Percentiles rank a stretch among this genome's conserved stretches.
Conservation (phyloP, 169 alveolate genomes). For the Cryptosporidium tyzzeri region DNA sequence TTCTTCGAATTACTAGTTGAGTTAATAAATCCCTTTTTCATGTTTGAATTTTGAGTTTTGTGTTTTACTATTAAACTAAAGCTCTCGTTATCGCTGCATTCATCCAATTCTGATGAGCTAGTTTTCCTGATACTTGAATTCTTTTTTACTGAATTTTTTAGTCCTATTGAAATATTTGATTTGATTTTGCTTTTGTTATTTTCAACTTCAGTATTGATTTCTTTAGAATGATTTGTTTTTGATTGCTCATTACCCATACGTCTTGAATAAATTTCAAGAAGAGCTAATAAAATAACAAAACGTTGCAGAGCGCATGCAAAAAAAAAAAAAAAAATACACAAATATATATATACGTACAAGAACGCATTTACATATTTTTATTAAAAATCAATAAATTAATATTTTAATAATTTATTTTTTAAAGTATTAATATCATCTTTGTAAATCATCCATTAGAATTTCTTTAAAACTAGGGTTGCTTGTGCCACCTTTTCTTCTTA, state of each 20-base stretch:
- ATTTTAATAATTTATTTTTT: not conserved
- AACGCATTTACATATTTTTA: not conserved
- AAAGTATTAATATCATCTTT: not conserved
- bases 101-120: slow-evolving; percentile 26
- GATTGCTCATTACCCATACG: slow-evolving; percentile 42
- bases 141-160: not conserved
- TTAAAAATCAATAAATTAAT: not conserved
- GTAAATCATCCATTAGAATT: slow-evolving; percentile 40
- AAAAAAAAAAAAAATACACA: too few species aligned
- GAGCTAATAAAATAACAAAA: not conserved
- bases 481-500: not conserved
- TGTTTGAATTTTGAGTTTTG: slow-evolving; percentile 32
- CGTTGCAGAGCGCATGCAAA: not conserved
- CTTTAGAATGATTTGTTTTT: not conserved
- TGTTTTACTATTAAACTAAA: slow-evolving; percentile 60
- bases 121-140: not conserved
- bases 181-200: slow-evolving; percentile 16
- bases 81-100: slow-evolving; percentile 37
- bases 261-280: not conserved
- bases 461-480: not conserved
- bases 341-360: not conserved
- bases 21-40: slow-evolving; percentile 13
- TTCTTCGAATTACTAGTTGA: not conserved
- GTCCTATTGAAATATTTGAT: not conserved
- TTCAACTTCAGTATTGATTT: not conserved